A percentile compares a stretch with the other conserved stretches of the same genome.
Evolutionary conservation across 352 stramenopile genomes (phyloP).

Genomic region (Phytopythium vexans): DNA sequence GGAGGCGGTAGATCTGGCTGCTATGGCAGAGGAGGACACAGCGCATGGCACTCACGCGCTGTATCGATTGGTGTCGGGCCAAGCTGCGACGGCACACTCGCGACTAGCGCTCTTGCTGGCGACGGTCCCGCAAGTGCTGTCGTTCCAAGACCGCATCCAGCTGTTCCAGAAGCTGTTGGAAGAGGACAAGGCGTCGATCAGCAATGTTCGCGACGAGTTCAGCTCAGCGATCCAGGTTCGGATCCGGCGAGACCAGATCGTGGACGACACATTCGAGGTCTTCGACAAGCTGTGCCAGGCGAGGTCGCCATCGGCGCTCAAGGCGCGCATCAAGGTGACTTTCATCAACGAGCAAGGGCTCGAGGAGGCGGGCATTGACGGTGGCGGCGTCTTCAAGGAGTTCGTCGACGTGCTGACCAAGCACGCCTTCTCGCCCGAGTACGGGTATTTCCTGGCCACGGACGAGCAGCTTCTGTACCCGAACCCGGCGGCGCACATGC

Average conservation of each 20-base stretch:
- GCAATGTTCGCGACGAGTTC: conserved; percentile 59
- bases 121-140: conserved; percentile 78
- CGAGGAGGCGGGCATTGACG: conserved; percentile 96
- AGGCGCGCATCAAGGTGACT: conserved; percentile 89
- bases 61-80: conserved; percentile 37
- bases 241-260: conserved; percentile 81
- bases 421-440: conserved; percentile 86
- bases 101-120: conserved; percentile 56
- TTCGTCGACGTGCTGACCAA: conserved; percentile 91
- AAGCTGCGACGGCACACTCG: conserved; percentile 26
- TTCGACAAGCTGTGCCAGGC: conserved; percentile 62
- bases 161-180: conserved; percentile 75
- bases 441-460: conserved; percentile 83
- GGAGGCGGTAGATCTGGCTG: conserved; percentile 59
- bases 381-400: conserved; percentile 98
- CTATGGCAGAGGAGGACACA: conserved; percentile 59
- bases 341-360: conserved; percentile 92
- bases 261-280: conserved; percentile 87
- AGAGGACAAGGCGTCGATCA: conserved; percentile 50
- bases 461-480: conserved; percentile 91
- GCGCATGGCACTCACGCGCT: conserved; percentile 40
- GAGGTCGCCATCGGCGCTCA: conserved; percentile 67
- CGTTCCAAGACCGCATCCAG: conserved; percentile 70
- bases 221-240: conserved; percentile 45
- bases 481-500: conserved; percentile 82